phyloP scores from a whole-genome alignment of 345 rosid genomes.

The Populus simonii region DNA sequence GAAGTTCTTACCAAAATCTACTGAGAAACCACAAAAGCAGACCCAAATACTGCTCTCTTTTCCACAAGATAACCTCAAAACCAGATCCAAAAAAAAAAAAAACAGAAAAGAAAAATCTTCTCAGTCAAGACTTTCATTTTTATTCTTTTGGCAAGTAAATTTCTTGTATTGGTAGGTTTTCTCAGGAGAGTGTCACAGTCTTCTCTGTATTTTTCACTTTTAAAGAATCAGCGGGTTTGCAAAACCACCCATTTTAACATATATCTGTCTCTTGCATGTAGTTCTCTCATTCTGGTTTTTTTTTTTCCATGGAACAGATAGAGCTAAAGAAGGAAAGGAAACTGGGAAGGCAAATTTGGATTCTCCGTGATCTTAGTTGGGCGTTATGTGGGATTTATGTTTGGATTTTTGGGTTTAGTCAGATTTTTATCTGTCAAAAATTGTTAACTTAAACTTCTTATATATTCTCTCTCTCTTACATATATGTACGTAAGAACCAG shows the following conservation, averaged over 20 bases:
- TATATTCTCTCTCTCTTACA: conserved; percentile 17
- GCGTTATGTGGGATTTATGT: conserved; percentile 9
- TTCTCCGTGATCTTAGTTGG: conserved; percentile 32
- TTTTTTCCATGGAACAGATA: conserved; percentile 25
- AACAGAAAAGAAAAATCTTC: neutral
- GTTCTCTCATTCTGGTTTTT: neutral
- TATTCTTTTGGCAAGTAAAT: conserved; percentile 12
- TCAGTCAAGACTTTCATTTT: neutral
- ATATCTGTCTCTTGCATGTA: neutral
- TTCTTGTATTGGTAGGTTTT: neutral
- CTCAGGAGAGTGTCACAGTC: neutral
- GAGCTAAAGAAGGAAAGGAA: conserved; percentile 12
- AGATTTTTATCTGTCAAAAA: conserved; percentile 15
- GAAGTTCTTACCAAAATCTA: conserved; percentile 13
- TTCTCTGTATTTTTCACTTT: neutral
- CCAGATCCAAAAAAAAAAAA: conserved; percentile 20
- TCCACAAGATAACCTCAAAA: conserved; percentile 8
- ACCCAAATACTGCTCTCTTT: neutral
- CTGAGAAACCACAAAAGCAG: neutral
- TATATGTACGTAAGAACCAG: conserved; percentile 19
- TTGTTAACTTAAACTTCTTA: conserved; percentile 24
- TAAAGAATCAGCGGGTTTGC: neutral
- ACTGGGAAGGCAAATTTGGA: conserved; percentile 31
- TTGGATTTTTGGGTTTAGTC: conserved; percentile 9
- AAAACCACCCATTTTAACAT: neutral